These are phyloP conservation scores for Paramecium caudatum DNA, from an alignment of 73 alveolate species.

Conservation along the genomic window DNA sequence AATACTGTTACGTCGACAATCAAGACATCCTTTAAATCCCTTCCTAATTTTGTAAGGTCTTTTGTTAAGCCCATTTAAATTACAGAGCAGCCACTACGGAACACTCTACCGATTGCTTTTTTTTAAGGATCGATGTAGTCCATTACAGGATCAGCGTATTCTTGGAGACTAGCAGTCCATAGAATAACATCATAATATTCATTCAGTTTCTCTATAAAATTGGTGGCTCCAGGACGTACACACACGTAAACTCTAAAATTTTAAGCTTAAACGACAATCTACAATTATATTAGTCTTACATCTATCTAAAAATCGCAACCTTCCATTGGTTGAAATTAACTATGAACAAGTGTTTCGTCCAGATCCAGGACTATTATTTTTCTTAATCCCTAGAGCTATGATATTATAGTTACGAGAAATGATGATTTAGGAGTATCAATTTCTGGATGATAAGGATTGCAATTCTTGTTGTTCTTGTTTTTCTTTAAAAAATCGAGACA, in stretches of 20 bases:
- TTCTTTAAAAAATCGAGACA: not conserved
- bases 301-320: conserved; percentile 64
- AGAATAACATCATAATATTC: conserved; percentile 79
- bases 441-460: conserved; percentile 28
- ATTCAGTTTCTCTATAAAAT: conserved; percentile 81
- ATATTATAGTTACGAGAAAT: not conserved
- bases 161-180: conserved; percentile 83
- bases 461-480: not conserved
- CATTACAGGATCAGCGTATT: conserved; percentile 84
- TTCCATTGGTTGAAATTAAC: conserved; percentile 74
- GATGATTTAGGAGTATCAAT: conserved; percentile 45
- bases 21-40: conserved; percentile 78
- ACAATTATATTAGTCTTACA: conserved; percentile 2
- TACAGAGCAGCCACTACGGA: conserved; percentile 75
- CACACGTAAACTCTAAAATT: conserved; percentile 80
- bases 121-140: conserved; percentile 77
- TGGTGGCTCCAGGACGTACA: conserved; percentile 87
- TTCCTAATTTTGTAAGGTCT: conserved; percentile 78
- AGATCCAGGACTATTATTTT: conserved; percentile 82
- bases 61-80: conserved; percentile 77
- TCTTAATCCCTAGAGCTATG: conserved; percentile 10
- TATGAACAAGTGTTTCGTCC: conserved; percentile 85
- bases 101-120: conserved; percentile 66
- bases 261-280: conserved; percentile 68
- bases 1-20: conserved; percentile 79